These are phyloP conservation scores for Scedosporium aurantiacum DNA, from an alignment of 2,329 filamentous ascomycete species.

Conservation along the genomic window DNA sequence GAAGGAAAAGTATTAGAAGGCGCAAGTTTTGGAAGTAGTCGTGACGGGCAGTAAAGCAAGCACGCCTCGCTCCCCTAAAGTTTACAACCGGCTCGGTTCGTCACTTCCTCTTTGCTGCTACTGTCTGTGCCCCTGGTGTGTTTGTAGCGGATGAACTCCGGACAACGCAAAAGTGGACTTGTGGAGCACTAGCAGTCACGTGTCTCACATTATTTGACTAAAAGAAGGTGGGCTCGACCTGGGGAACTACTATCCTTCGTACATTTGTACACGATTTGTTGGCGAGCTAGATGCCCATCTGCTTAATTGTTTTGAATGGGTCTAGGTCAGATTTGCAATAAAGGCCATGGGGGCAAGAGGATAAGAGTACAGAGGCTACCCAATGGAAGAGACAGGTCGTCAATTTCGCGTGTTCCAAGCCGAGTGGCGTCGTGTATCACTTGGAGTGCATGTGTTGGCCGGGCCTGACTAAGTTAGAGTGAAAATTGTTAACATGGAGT, in stretches of 20 bases:
- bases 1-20: conserved; percentile 13
- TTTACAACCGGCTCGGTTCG: neutral
- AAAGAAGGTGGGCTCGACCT: neutral
- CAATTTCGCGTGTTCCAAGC: neutral
- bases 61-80: conserved; percentile 6
- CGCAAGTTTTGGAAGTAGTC: conserved; percentile 6
- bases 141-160: neutral
- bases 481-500: neutral
- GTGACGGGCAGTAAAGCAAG: conserved; percentile 7
- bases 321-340: neutral
- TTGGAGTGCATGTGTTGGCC: neutral
- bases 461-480: neutral
- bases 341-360: neutral
- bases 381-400: neutral
- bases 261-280: neutral
- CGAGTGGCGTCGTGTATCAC: neutral
- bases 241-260: neutral
- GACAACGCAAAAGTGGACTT: neutral
- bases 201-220: neutral
- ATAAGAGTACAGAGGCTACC: neutral
- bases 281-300: no score
- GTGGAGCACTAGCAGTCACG: neutral
- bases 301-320: no score
- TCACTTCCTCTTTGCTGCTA: neutral
- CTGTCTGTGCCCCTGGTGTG: neutral